Base-by-base conservation (phyloP, 2,329 filamentous ascomycete genomes). In the Aspergillus sp. region DNA sequence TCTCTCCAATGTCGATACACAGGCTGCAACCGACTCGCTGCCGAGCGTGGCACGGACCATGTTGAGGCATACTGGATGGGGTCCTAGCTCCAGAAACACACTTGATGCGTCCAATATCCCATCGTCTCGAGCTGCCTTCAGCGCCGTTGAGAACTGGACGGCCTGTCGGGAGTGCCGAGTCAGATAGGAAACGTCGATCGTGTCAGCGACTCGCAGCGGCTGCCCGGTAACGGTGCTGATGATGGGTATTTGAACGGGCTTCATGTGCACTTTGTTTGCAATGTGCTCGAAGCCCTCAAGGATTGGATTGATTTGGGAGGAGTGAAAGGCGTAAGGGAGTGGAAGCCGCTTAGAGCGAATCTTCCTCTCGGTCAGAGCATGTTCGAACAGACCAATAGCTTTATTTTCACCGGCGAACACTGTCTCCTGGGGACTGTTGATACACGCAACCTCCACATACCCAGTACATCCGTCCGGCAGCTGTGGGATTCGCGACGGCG, bases 61-160 rank as follows among this genome's bases (percentile, higher is more conserved):
- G 58, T 82, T 83, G 40, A 82, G 81, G 71, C 85, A 89, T 14
- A 90, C 84, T 0, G 88, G 87, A 67, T 90, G 87, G 37, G 89
- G 87, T 17, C 89, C 89, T 59, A 91, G 76, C 72, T 92, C 89
- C 53, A 91, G 77, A 83, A 85, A 91, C 27, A 86, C 81, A 7
- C 87, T 88, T 74, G 86, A 85, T 62, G 87, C 84, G 60, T 87
- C 81, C 46, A 90, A 37, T 1, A 46, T 11, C 1, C 33, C 33
- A 1, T 41, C 84, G 15, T 81, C 71, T 59, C 82, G 82, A 19
- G 84, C 87, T 35, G 79, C 78, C 12, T 83, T 75, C 2, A 92
- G 74, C 11, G 85, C 88, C 48, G 81, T 82, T 58, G 82, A 78
- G 74, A 91, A 89, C 72, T 90, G 82, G 65, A 91, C 89, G 8